Percentiles rank a stretch among this genome's conserved stretches.
Conservation (phyloP, 768 basidiomycete species). For the Amanita polypyramis region DNA sequence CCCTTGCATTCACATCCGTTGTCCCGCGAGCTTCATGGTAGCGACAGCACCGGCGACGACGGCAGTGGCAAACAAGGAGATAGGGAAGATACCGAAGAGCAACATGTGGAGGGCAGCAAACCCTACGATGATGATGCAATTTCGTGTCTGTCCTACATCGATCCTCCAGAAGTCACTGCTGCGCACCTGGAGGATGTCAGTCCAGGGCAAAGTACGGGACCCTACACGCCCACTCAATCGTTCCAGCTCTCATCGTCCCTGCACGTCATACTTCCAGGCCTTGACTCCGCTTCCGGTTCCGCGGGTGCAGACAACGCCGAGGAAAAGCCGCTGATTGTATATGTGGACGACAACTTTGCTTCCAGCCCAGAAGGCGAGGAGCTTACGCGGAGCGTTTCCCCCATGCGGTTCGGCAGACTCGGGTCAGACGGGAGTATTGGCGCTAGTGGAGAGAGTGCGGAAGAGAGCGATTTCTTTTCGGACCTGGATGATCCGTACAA, state of each 20-base stretch:
- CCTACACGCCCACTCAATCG: background rate
- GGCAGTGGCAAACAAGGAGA: too few relatives aligned
- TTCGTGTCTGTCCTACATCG: slow-evolving; percentile 6
- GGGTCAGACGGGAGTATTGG: slow-evolving; percentile 8
- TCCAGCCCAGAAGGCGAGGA: background rate
- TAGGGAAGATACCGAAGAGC: too few relatives aligned
- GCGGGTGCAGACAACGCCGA: background rate
- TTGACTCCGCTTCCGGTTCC: background rate
- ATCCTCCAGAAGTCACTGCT: background rate
- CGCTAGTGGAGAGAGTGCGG: background rate
- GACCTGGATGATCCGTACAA: slow-evolving; percentile 7
- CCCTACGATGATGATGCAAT: slow-evolving; percentile 3
- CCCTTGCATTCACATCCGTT: background rate
- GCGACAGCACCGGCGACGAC: too few relatives aligned
- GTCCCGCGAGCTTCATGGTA: background rate
- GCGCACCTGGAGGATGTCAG: too few relatives aligned
- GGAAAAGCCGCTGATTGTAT: slow-evolving; percentile 2
- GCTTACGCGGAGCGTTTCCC: slow-evolving; percentile 12
- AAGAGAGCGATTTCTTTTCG: slow-evolving; percentile 5
- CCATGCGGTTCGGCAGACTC: slow-evolving; percentile 16
- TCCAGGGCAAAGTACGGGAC: background rate
- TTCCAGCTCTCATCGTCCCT: background rate
- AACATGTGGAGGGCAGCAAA: background rate
- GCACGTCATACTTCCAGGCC: background rate
- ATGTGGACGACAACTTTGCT: slow-evolving; percentile 9